Evolutionary conservation across 2,329 filamentous ascomycete genomes (phyloP).

Genomic region (Thielaviopsis punctulata): DNA sequence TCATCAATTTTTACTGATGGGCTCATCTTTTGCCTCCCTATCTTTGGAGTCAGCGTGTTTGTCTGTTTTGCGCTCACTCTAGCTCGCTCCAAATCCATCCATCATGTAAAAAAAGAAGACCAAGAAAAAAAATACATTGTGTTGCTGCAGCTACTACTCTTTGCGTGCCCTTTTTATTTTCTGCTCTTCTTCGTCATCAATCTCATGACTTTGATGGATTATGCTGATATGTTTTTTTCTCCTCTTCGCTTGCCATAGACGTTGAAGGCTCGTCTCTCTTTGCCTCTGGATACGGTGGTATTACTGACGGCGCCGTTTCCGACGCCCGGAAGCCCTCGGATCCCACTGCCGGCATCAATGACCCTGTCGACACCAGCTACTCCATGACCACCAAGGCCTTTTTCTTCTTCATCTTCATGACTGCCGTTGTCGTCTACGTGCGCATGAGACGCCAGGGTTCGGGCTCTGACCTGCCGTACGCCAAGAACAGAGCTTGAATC

Average conservation of each 20-base stretch:
- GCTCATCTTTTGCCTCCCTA: not conserved
- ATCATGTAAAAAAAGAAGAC: not conserved
- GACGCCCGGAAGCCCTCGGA: constrained; percentile 8
- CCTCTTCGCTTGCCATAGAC: constrained; percentile 1
- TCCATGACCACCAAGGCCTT: constrained; percentile 8
- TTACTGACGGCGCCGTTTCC: constrained; percentile 10
- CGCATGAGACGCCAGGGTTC: constrained; percentile 8
- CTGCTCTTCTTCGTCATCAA: not conserved
- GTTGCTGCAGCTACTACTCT: not conserved
- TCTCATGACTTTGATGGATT: not conserved
- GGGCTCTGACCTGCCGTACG: constrained; percentile 1
- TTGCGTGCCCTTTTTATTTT: constrained; percentile 3
- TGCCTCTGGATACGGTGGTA: constrained; percentile 6
- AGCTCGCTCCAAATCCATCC: not conserved
- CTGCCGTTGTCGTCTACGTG: constrained; percentile 8
- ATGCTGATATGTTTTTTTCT: constrained; percentile 8
- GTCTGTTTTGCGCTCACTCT: not conserved
- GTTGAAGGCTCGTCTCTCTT: constrained; percentile 10
- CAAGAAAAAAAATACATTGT: not conserved
- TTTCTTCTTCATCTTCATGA: constrained; percentile 10
- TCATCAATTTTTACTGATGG: too few species aligned
- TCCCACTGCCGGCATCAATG: constrained; percentile 1
- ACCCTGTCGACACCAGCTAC: constrained; percentile 3
- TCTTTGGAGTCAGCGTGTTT: not conserved
- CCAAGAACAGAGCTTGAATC: constrained; percentile 3